These are phyloP conservation scores for Penstemon eatonii DNA, from an alignment of 257 asterid genomes.

Conservation along the genomic window DNA sequence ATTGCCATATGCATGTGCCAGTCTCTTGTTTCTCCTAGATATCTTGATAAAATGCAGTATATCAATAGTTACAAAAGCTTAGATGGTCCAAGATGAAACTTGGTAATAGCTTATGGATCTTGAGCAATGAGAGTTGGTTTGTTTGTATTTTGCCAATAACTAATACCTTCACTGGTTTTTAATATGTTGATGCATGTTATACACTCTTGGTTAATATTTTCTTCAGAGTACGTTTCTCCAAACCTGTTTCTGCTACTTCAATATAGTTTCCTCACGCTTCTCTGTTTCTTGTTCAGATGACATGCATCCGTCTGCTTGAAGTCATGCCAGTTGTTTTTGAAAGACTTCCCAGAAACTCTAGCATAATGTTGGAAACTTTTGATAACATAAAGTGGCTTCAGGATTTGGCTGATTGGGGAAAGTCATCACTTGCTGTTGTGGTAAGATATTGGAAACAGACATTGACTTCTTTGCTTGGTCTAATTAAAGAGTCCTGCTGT, in stretches of 20 bases:
- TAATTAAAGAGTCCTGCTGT: constrained; percentile 58
- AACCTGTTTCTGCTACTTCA: constrained; percentile 25
- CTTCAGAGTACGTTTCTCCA: constrained; percentile 20
- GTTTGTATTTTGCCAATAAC: constrained; percentile 20
- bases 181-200: constrained; percentile 20
- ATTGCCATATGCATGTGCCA: constrained; percentile 17
- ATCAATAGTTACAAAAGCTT: constrained; percentile 23
- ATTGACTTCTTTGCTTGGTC: constrained; percentile 61
- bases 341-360: constrained; percentile 49
- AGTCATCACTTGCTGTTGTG: constrained; percentile 79
- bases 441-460: constrained; percentile 90
- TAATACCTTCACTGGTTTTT: constrained; percentile 2
- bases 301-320: constrained; percentile 87
- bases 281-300: constrained; percentile 64
- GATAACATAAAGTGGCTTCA: constrained; percentile 60
- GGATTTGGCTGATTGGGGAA: constrained; percentile 91
- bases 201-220: constrained; percentile 24
- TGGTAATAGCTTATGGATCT: constrained; percentile 15
- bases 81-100: constrained; percentile 22
- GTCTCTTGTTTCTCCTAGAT: constrained; percentile 20
- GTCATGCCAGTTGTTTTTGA: constrained; percentile 67
- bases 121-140: constrained; percentile 17
- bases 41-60: constrained; percentile 15
- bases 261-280: constrained; percentile 12
- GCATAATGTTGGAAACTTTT: constrained; percentile 34